These are phyloP conservation scores for Nakazawaea laoshanensis DNA, from an alignment of 805 yeast genomes.

Conservation along the genomic window DNA sequence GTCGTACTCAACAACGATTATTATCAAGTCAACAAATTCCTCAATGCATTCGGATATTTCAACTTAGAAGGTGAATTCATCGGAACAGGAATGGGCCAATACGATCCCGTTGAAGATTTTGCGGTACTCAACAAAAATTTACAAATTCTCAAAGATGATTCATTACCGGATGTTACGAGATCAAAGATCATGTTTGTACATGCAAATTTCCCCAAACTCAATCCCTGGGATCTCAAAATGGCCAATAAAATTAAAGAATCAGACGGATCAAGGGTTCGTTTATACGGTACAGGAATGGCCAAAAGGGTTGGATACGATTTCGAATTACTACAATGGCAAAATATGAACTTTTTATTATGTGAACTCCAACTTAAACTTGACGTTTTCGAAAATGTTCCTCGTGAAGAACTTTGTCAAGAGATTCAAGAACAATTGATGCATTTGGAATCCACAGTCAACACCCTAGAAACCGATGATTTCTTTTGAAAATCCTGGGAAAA, in stretches of 20 bases:
- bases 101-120: constrained; percentile 58
- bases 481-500: constrained; percentile 1
- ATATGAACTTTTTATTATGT: constrained; percentile 48
- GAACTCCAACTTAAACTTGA: constrained; percentile 36
- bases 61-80: constrained; percentile 30
- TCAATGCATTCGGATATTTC: constrained; percentile 48
- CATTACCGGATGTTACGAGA: constrained; percentile 12
- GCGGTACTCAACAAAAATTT: constrained; percentile 19
- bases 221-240: constrained; percentile 46
- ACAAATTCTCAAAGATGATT: constrained; percentile 8
- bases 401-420: constrained; percentile 39
- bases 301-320: constrained; percentile 46
- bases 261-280: constrained; percentile 39
- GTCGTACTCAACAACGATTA: constrained; percentile 49
- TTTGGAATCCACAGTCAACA: constrained; percentile 19
- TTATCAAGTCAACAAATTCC: constrained; percentile 50
- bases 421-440: constrained; percentile 35
- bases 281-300: constrained; percentile 51
- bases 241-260: constrained; percentile 31
- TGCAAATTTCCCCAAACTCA: constrained; percentile 59
- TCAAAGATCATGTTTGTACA: constrained; percentile 45
- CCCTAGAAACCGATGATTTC: constrained; percentile 8
- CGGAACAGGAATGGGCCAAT: constrained; percentile 79
- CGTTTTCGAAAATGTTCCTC: constrained; percentile 31
- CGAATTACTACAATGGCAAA: constrained; percentile 50